Evolutionary conservation across 345 rosid species (phyloP).

Genomic region (Gossypium raimondii): DNA sequence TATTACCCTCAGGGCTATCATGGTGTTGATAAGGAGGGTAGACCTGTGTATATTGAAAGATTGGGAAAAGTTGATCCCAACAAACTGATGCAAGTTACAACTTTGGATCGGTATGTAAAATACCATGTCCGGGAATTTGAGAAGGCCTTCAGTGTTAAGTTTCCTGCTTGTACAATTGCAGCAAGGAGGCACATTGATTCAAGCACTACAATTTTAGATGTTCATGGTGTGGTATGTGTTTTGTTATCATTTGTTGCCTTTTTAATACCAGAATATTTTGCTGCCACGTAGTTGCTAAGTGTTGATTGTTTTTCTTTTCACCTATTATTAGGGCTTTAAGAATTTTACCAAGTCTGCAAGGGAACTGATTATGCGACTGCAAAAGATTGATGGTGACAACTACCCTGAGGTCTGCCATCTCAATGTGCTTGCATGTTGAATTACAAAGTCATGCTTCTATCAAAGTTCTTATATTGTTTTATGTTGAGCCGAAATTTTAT

Average conservation of each 20-base stretch:
- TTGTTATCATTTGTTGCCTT: constrained; percentile 2
- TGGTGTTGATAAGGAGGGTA: constrained; percentile 96
- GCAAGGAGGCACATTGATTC: constrained; percentile 95
- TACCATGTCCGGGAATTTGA: constrained; percentile 94
- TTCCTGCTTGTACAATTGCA: constrained; percentile 86
- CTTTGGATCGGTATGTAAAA: constrained; percentile 78
- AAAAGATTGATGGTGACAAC: constrained; percentile 96
- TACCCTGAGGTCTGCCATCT: constrained; percentile 80
- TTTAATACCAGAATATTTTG: not conserved
- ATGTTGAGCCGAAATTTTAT: constrained; percentile 12
- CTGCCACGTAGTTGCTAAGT: not conserved
- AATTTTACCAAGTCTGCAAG: constrained; percentile 90
- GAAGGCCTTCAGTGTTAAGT: constrained; percentile 73
- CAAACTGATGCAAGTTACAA: constrained; percentile 82
- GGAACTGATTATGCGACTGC: constrained; percentile 81
- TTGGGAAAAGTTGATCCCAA: constrained; percentile 88
- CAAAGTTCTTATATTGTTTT: not conserved
- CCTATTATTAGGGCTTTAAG: constrained; percentile 64
- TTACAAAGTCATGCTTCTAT: not conserved
- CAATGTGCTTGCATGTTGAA: not conserved
- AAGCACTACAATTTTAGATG: constrained; percentile 94
- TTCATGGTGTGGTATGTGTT: constrained; percentile 88
- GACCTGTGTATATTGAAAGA: constrained; percentile 90
- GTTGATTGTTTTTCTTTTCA: constrained; percentile 9
- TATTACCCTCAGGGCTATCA: constrained; percentile 94